Evolutionary conservation across 2,329 filamentous ascomycete genomes (phyloP), one percentile per base, ranked within the genome.

Genomic region (Didymella arachidicola): DNA sequence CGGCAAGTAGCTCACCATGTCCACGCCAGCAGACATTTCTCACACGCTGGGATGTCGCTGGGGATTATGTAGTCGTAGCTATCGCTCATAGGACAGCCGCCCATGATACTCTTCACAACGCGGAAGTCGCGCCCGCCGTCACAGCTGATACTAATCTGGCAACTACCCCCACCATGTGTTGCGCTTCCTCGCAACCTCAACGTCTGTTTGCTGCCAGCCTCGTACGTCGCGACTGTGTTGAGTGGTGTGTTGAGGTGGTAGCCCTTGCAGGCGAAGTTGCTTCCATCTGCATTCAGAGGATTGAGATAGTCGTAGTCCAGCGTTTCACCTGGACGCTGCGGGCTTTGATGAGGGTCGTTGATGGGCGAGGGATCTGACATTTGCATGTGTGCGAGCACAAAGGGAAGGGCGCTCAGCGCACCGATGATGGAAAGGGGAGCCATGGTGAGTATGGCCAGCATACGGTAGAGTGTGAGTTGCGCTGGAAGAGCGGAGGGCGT

Each of bases 231-330:
- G 19, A 87, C 84, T 4, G 86, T 76, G 18, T 79, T 75, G 63
- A 86, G 86, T 1, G 78, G 69, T 16, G 71, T 72, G 60, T 84
- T 82, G 32, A 75, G 77, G 58, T 84, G 82, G 53, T 87, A 86
- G 11, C 88, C 87, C 80, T 93, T 93, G 84, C 91, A 95, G 5
- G 91, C 89, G 75, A 86, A 95, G 77, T 93, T 84, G 58, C 82
- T 81, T 26, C 89, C 88, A 59, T 82, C 79, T 19, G 80, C 71
- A 2, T 78, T 72, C 46, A 95, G 82, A 2, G 91, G 91, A 16
- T 83, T 82, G 34, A 87, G 91, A 79, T 92, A 91, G 67, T 84
- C 85, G 80, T 89, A 92, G 79, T 93, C 89, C 72, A 71, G 72
- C 16, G 63, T 67, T 42, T 72, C 86, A 82, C 51, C 66, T 42